Conservation (phyloP, 352 stramenopile species). For the Phytopythium ostracodes region DNA sequence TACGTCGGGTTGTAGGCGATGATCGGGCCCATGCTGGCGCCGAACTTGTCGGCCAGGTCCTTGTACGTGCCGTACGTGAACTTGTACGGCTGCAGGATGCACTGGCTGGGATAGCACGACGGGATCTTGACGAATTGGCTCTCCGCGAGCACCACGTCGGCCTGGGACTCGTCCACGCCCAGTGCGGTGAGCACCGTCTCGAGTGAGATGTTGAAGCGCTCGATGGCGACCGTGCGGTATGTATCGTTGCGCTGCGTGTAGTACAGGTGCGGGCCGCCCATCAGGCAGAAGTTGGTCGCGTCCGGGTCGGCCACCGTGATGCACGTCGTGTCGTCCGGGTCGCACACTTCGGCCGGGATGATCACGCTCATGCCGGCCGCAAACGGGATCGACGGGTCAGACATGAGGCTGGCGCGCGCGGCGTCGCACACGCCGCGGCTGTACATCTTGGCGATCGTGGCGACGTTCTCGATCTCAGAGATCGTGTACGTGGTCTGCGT, state of each 20-base stretch:
- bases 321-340: constrained; percentile 9
- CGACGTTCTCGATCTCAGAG: constrained; percentile 8
- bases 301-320: constrained; percentile 11
- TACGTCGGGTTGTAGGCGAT: constrained; percentile 18
- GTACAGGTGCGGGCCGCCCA: constrained; percentile 17
- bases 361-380: constrained; percentile 10
- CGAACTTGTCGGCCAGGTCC: constrained; percentile 13
- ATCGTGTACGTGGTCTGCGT: constrained; percentile 11
- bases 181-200: constrained; percentile 10
- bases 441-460: constrained; percentile 2
- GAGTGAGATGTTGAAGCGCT: constrained; percentile 19
- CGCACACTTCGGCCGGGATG: constrained; percentile 13
- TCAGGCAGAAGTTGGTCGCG: constrained; percentile 15
- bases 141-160: constrained; percentile 12
- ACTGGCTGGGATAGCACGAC: constrained; percentile 20
- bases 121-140: constrained; percentile 16
- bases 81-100: constrained; percentile 15
- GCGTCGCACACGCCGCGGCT: constrained; percentile 15
- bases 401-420: constrained; percentile 14
- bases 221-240: constrained; percentile 16
- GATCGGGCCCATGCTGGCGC: constrained; percentile 12
- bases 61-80: constrained; percentile 19
- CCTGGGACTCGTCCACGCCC: constrained; percentile 13
- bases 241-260: constrained; percentile 22
- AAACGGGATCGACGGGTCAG: constrained; percentile 14